Base-by-base conservation (phyloP, 1,284 basidiomycete species). In the Chondrostereum purpureum region DNA sequence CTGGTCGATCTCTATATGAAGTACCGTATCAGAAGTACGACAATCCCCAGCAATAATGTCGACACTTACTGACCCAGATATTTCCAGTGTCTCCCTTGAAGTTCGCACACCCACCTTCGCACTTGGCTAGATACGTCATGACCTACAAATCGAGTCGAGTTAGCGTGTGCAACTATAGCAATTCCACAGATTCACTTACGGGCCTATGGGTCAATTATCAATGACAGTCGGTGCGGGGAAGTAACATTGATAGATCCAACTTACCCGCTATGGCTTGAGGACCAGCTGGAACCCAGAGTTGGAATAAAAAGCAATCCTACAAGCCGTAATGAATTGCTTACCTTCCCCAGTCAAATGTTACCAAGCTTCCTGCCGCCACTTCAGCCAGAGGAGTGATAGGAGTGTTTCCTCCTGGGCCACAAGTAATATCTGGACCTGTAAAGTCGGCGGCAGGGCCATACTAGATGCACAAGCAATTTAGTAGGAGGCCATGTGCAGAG, bases 91-190 rank as follows among this genome's bases (percentile, higher is more conserved):
- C 51, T 3, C 50, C 50, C 34, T 53, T 51, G 43, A 53, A 53
- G 33, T 27, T 43, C 3, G 50, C 50, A 38, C 49, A 55, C 4
- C 51, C 53, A 16, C 44, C 50, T 3, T 48, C 41, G 37, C 50
- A 51, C 18, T 51, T 53, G 40, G 50, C 51, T 37, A 53, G 50
- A 39, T 52, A 51, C 6, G 53, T 54, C 53, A 51, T 53, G 12
- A 50, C 45, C 19, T 49, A n/a, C n/a, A n/a, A n/a, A n/a, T n/a
- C n/a, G n/a, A n/a, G n/a, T n/a, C n/a, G n/a, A n/a, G 47, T 39
- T 38, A 45, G 41, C 40, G 45, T 8, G 24, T 50, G 31, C 44
- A 49, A 34, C 35, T 39, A 38, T 43, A 51, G 39, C 44, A 46
- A 40, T 48, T 45, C 49, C 53, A n/a, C n/a, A n/a, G n/a, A n/a